Conservation (phyloP, 495 filamentous ascomycete species). For the Talaromyces trachyspermus region DNA sequence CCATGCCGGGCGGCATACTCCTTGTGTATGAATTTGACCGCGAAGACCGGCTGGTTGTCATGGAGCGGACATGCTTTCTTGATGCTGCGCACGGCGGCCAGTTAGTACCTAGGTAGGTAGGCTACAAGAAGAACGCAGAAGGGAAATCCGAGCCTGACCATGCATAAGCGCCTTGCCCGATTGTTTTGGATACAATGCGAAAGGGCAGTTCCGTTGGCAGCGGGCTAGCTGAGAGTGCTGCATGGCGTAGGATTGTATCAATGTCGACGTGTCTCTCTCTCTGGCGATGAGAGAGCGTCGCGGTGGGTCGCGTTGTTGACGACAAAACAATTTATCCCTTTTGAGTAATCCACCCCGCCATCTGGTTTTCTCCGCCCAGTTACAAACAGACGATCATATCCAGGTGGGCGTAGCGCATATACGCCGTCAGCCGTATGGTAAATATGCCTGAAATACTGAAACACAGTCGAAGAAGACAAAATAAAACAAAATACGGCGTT, state of each 20-base stretch:
- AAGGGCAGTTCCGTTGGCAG: constrained; percentile 84
- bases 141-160: constrained; percentile 56
- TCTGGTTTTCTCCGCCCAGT: too few species aligned
- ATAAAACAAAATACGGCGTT: background rate
- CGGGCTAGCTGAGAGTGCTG: constrained; percentile 83
- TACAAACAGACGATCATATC: too few species aligned
- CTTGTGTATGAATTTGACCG: constrained; percentile 98
- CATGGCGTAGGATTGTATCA: constrained; percentile 17
- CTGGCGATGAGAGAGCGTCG: constrained; percentile 7
- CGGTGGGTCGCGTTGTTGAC: constrained; percentile 24
- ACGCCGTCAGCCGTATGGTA: too few species aligned
- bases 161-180: constrained; percentile 93
- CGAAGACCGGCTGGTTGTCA: constrained; percentile 69
- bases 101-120: constrained; percentile 6
- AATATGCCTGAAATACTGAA: too few species aligned
- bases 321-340: constrained; percentile 40
- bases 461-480: background rate
- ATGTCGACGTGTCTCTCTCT: background rate
- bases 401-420: too few species aligned
- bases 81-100: constrained; percentile 48
- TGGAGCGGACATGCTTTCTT: constrained; percentile 82
- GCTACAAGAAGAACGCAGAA: background rate
- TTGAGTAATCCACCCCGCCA: constrained; percentile 26
- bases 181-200: constrained; percentile 89
- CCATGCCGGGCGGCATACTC: constrained; percentile 84